Conservation (phyloP, 306 rosid species). For the Cicer judaicum region DNA sequence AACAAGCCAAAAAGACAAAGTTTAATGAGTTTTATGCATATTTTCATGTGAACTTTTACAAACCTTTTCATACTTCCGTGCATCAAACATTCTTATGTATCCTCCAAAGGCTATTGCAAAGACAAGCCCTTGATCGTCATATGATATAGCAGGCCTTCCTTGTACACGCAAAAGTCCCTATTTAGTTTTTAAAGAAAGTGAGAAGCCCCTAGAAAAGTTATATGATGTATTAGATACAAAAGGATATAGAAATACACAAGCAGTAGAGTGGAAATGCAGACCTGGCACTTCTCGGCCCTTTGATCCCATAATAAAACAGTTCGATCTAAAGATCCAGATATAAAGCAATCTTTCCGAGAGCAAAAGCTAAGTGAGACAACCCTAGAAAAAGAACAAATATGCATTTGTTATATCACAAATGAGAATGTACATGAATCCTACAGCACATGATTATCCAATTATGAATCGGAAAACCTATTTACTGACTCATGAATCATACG, state of each 20-base stretch:
- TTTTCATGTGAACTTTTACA: constrained; percentile 38
- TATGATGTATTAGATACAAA: constrained; percentile 37
- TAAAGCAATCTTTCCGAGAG: constrained; percentile 82
- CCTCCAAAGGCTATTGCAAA: constrained; percentile 96
- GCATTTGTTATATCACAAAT: not conserved
- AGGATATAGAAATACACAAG: constrained; percentile 36
- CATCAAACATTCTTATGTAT: constrained; percentile 85
- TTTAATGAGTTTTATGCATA: not conserved
- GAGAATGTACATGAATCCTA: not conserved
- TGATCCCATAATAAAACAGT: constrained; percentile 97
- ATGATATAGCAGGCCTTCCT: constrained; percentile 95
- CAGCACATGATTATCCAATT: not conserved
- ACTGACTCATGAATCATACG: too few relatives aligned
- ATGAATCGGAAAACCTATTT: too few relatives aligned
- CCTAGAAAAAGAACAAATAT: constrained; percentile 53
- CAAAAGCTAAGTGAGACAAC: constrained; percentile 95
- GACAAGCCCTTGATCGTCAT: constrained; percentile 92
- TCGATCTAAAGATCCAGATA: constrained; percentile 93
- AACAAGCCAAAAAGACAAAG: constrained; percentile 6
- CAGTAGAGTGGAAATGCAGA: constrained; percentile 40
- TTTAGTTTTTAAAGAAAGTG: constrained; percentile 37
- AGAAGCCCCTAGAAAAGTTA: constrained; percentile 41
- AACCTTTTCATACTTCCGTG: constrained; percentile 91
- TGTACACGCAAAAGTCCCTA: constrained; percentile 91
- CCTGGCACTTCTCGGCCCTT: constrained; percentile 94